Evolutionary conservation across 768 basidiomycete species (phyloP), one percentile per base, ranked within the genome.

Genomic region (Rubroboletus pulcherrimus): DNA sequence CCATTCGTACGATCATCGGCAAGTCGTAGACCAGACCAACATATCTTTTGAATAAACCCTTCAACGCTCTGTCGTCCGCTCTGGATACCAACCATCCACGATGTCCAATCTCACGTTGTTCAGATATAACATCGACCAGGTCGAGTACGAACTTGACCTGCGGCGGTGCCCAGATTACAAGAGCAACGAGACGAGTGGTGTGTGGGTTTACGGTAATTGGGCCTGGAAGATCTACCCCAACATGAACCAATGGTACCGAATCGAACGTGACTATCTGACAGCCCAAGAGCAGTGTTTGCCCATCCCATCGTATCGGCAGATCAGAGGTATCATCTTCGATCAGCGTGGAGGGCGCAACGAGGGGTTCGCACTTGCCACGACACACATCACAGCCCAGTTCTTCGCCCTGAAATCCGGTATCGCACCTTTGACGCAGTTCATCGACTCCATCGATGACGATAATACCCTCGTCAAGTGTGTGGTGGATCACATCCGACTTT

Each of bases 301-400:
- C 5, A 50, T 9, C 1, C 46, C 46, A 19, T 2, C 0, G 8
- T 34, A 1, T 14, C 0, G 4, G 9, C 21, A 6, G 12, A 4
- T 12, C 21, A 5, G 0, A 0, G 52, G 51, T 14, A n/a, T 7
- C 21, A 3, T 39, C 37, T 3, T 3, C 12, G 2, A 17, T n/a
- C 3, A 3, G 4, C 5, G 8, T n/a, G 5, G 1, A 4, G 7
- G 2, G 29, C 0, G 0, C 7, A 5, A 4, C 19, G 17, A 24
- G 0, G 53, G 29, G 30, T 39, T 53, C 2, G 37, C 51, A 1
- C 37, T 54, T 8, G 12, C 7, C 30, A 8, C 29, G 38, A n/a
- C 3, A 12, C 9, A 31, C 21, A 54, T 30, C 15, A 15, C 29
- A 14, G 30, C 37, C 11, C 8, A 10, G 7, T 39, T 9, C 8